phyloP scores from a whole-genome alignment of 2,329 filamentous ascomycete genomes.

The Sporothrix humicola region DNA sequence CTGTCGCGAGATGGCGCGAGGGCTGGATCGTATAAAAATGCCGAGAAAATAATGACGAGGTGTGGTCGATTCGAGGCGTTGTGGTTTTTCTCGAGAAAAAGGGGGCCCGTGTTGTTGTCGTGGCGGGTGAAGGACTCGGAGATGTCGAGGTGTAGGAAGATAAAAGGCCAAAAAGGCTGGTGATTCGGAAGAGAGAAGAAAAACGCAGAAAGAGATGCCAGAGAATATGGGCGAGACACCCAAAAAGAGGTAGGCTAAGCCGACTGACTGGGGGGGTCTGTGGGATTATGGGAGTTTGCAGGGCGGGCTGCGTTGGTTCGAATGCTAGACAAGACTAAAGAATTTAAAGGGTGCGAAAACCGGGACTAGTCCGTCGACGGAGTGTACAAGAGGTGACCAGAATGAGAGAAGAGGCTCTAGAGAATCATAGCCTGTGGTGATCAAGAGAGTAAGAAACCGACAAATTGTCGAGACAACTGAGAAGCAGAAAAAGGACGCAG shows the following conservation, averaged over 20 bases:
- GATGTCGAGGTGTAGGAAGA: slow-evolving; percentile 8
- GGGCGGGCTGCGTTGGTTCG: slow-evolving; percentile 30
- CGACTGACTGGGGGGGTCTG: slow-evolving; percentile 22
- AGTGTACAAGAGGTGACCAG: slow-evolving; percentile 14
- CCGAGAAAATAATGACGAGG: neutral
- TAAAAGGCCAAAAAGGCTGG: neutral
- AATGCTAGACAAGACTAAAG: slow-evolving; percentile 29
- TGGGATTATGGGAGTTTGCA: slow-evolving; percentile 29
- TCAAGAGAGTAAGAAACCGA: neutral
- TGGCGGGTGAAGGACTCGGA: neutral
- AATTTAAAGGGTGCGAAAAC: slow-evolving; percentile 32
- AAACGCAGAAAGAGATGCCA: neutral
- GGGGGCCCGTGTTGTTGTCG: slow-evolving; percentile 6
- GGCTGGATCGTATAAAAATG: neutral
- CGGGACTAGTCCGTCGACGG: slow-evolving; percentile 32
- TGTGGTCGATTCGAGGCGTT: neutral
- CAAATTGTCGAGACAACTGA: no score
- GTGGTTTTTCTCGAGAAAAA: neutral
- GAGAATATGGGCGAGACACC: neutral
- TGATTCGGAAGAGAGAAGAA: neutral
- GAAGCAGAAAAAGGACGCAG: neutral
- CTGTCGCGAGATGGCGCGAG: neutral
- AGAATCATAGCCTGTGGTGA: neutral
- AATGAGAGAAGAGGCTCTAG: slow-evolving; percentile 14
- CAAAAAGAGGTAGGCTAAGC: slow-evolving; percentile 28